These are phyloP conservation scores for Magnolia changhungtana DNA, from an alignment of 164 flowering plant genomes.

Conservation along the genomic window DNA sequence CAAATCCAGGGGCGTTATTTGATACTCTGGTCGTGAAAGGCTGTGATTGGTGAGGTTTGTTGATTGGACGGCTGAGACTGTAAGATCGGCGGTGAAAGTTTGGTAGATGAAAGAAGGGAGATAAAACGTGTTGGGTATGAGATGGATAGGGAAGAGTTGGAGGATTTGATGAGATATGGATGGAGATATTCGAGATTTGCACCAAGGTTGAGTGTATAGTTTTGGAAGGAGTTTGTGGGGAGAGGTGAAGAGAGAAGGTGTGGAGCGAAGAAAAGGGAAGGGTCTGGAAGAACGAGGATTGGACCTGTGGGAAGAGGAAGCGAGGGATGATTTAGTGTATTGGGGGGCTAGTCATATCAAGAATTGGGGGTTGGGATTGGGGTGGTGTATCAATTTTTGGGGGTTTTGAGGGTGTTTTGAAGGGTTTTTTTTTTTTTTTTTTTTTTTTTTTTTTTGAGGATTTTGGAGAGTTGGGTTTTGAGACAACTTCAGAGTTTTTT, in stretches of 20 bases:
- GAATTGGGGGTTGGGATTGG: too few species aligned
- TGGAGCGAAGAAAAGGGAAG: slow-evolving; percentile 69
- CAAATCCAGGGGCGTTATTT: too few species aligned
- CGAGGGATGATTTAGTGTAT: background rate
- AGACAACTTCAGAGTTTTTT: background rate
- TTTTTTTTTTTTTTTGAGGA: background rate
- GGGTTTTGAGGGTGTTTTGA: background rate
- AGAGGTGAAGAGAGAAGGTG: slow-evolving; percentile 71
- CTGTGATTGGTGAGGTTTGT: slow-evolving; percentile 25
- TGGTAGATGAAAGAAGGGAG: slow-evolving; percentile 56
- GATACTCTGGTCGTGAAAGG: slow-evolving; percentile 59
- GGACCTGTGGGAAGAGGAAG: slow-evolving; percentile 52
- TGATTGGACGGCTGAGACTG: slow-evolving; percentile 40
- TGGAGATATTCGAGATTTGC: slow-evolving; percentile 91
- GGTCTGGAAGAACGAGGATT: slow-evolving; percentile 88
- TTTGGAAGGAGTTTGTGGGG: slow-evolving; percentile 93
- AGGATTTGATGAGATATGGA: slow-evolving; percentile 79
- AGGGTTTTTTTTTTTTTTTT: too few species aligned
- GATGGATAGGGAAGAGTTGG: slow-evolving; percentile 55
- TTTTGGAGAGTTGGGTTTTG: background rate
- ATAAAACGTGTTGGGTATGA: slow-evolving; percentile 65
- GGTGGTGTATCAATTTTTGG: background rate
- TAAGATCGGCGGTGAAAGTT: slow-evolving; percentile 56
- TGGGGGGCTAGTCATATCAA: background rate
- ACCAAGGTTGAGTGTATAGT: slow-evolving; percentile 76